These are phyloP conservation scores for Coemansia sp. DNA, from an alignment of 192 early-diverging fungal genomes.

Conservation along the genomic window DNA sequence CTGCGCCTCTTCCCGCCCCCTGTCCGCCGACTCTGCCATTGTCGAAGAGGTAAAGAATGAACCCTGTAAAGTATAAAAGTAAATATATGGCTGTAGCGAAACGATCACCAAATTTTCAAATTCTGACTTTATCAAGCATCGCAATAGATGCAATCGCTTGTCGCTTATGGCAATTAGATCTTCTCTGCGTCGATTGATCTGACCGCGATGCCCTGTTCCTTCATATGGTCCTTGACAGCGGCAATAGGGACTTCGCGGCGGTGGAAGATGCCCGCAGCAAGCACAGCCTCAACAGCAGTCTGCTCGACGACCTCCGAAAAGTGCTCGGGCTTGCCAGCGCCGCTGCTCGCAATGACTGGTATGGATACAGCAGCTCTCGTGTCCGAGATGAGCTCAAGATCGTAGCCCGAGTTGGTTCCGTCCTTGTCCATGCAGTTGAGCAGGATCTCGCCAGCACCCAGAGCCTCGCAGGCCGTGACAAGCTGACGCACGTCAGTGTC, in stretches of 20 bases:
- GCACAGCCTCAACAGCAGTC: constrained; percentile 90
- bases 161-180: not conserved
- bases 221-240: constrained; percentile 79
- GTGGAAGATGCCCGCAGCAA: constrained; percentile 99
- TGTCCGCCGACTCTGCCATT: not conserved
- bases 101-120: not conserved
- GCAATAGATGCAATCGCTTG: not conserved
- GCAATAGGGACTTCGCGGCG: constrained; percentile 90
- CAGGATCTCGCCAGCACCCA: constrained; percentile 97
- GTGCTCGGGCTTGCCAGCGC: constrained; percentile 87
- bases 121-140: not conserved
- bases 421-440: constrained; percentile 99
- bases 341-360: constrained; percentile 98
- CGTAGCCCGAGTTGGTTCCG: constrained; percentile 97
- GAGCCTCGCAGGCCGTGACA: constrained; percentile 79
- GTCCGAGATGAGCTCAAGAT: constrained; percentile 79
- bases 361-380: constrained; percentile 84
- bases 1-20: not conserved
- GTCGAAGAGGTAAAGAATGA: not conserved
- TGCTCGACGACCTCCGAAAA: constrained; percentile 87
- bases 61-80: not conserved
- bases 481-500: constrained; percentile 95
- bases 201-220: constrained; percentile 56
- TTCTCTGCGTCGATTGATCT: constrained; percentile 18
- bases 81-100: not conserved